Percentiles rank a stretch among this genome's conserved stretches.
These are phyloP conservation scores for Betula pendula DNA, from an alignment of 306 rosid species.

Conservation along the genomic window DNA sequence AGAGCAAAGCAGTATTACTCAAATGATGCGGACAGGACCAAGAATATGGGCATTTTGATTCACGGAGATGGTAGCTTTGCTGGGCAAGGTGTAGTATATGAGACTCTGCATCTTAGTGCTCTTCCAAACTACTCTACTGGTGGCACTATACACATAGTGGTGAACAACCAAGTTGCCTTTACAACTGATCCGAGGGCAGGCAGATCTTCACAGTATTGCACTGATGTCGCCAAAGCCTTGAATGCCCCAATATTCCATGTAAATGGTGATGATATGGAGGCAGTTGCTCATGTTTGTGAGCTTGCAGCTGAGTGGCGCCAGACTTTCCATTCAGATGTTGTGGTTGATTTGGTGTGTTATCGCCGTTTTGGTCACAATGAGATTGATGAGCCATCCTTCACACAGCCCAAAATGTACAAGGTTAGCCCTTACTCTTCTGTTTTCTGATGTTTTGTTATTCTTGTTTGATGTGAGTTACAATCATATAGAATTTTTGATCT, in stretches of 20 bases:
- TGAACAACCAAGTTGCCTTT: constrained; percentile 94
- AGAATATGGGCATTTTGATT: constrained; percentile 81
- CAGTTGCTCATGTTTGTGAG: constrained; percentile 94
- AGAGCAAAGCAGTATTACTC: constrained; percentile 90
- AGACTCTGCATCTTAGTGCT: constrained; percentile 93
- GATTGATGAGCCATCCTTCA: constrained; percentile 96
- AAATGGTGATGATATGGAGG: constrained; percentile 92
- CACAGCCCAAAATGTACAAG: constrained; percentile 98
- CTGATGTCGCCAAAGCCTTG: constrained; percentile 96
- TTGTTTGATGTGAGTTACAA: neutral
- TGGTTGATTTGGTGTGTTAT: constrained; percentile 92
- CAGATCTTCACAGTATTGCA: constrained; percentile 90
- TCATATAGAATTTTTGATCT: neutral
- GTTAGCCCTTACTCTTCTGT: constrained; percentile 41
- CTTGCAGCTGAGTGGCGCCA: constrained; percentile 99
- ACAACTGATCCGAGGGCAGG: constrained; percentile 90
- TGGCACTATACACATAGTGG: constrained; percentile 88
- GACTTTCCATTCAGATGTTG: constrained; percentile 94
- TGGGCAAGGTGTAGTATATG: constrained; percentile 97
- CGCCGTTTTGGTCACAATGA: constrained; percentile 97
- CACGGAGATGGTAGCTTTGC: constrained; percentile 99
- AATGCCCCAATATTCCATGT: constrained; percentile 92
- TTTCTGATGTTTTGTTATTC: constrained; percentile 17
- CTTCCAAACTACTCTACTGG: constrained; percentile 96
- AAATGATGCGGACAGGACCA: constrained; percentile 67